A percentile compares a stretch with the other conserved stretches of the same genome.
These are phyloP conservation scores for Lachnellula arida DNA, from an alignment of 2,329 filamentous ascomycete genomes.

Conservation along the genomic window DNA sequence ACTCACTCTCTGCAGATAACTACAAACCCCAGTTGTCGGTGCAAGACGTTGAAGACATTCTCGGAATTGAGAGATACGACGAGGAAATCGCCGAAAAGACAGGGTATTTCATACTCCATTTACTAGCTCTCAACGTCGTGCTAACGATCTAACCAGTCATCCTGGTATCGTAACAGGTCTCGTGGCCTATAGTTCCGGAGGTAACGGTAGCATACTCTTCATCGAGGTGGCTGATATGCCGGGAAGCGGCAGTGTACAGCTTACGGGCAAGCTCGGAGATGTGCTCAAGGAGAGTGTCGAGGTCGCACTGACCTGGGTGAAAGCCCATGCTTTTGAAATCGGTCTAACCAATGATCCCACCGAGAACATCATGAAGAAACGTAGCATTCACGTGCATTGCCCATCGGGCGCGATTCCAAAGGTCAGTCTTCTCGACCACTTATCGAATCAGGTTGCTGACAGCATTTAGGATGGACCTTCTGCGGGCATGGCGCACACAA, in stretches of 20 bases:
- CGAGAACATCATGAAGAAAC: conserved; percentile 93
- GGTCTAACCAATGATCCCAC: conserved; percentile 74
- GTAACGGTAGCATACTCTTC: conserved; percentile 93
- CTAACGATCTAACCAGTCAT: conserved; percentile 42
- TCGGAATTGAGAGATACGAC: conserved; percentile 90
- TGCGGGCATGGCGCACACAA: conserved; percentile 89
- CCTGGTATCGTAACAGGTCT: conserved; percentile 94
- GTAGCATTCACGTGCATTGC: conserved; percentile 93
- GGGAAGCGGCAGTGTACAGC: conserved; percentile 82
- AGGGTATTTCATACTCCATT: conserved; percentile 27
- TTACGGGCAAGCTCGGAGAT: conserved; percentile 93
- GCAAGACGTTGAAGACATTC: conserved; percentile 80
- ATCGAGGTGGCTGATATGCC: conserved; percentile 99
- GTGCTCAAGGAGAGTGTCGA: conserved; percentile 97
- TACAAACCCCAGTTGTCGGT: conserved; percentile 73
- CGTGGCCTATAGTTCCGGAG: conserved; percentile 88
- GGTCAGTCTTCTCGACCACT: conserved; percentile 59
- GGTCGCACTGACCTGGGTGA: conserved; percentile 94
- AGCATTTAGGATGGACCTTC: conserved; percentile 66
- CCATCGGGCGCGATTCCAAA: conserved; percentile 94
- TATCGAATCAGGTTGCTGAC: conserved; percentile 14
- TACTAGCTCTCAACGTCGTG: background rate
- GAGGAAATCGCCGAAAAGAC: conserved; percentile 91
- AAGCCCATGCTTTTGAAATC: conserved; percentile 88
- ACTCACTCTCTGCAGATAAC: conserved; percentile 36